Percentiles rank a stretch among this genome's conserved stretches.
These are phyloP conservation scores for Scytalidium lignicola DNA, from an alignment of 2,329 filamentous ascomycete genomes.

Conservation along the genomic window DNA sequence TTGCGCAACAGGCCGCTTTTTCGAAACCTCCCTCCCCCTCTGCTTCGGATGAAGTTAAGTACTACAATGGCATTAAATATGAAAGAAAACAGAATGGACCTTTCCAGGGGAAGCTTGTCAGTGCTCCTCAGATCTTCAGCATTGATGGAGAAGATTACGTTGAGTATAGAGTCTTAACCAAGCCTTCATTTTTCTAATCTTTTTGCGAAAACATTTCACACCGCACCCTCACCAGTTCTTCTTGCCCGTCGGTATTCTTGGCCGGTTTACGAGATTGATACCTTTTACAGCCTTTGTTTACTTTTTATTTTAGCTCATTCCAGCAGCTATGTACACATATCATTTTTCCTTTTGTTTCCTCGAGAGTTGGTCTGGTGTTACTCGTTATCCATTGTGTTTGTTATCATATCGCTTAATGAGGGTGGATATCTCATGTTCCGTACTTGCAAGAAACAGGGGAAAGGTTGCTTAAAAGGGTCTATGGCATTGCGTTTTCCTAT, in stretches of 20 bases:
- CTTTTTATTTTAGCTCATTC: too few species aligned
- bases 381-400: background rate
- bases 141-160: conserved; percentile 65
- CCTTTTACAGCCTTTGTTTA: background rate
- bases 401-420: background rate
- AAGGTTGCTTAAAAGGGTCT: background rate
- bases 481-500: background rate
- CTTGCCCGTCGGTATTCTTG: background rate
- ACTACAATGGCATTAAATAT: conserved; percentile 56
- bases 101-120: conserved; percentile 59
- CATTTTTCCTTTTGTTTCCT: background rate
- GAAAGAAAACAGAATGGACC: conserved; percentile 56
- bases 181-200: conserved; percentile 51
- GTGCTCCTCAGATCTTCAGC: conserved; percentile 54
- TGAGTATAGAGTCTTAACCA: conserved; percentile 60
- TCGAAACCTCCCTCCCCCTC: conserved; percentile 22
- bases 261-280: background rate
- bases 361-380: background rate
- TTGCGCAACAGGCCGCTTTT: conserved; percentile 20
- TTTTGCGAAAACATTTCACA: too few species aligned
- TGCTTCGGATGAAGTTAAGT: conserved; percentile 45
- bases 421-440: background rate
- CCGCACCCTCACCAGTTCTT: too few species aligned
- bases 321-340: background rate
- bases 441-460: background rate